Conservation (phyloP, 2,329 filamentous ascomycete species). For the Clarireedia homoeocarpa region DNA sequence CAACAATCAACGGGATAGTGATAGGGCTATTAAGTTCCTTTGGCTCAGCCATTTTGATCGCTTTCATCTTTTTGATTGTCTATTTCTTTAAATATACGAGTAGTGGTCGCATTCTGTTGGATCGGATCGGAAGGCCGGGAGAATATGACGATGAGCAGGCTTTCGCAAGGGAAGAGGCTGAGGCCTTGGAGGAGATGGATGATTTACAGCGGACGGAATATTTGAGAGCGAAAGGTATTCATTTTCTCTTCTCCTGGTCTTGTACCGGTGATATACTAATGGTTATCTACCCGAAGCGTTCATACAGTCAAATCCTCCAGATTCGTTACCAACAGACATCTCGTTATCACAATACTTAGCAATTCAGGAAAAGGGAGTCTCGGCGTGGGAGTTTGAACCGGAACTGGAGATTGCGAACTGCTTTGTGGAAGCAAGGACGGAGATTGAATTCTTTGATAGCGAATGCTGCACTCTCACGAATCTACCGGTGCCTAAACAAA, state of each 20-base stretch:
- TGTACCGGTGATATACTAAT: neutral
- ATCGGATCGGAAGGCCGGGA: conserved; percentile 85
- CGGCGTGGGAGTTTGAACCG: conserved; percentile 99
- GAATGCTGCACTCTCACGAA: conserved; percentile 82
- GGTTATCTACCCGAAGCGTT: conserved; percentile 55
- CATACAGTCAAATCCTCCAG: conserved; percentile 86
- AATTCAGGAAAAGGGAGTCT: conserved; percentile 99
- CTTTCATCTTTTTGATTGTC: conserved; percentile 69
- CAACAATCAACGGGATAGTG: conserved; percentile 66
- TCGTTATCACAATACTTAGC: conserved; percentile 95
- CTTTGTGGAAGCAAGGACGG: conserved; percentile 91
- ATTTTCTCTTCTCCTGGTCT: neutral
- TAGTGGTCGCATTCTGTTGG: conserved; percentile 82
- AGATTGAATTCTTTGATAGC: conserved; percentile 98
- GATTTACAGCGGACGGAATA: conserved; percentile 88
- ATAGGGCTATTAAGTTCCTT: conserved; percentile 94
- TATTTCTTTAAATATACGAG: conserved; percentile 92
- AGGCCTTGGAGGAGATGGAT: conserved; percentile 92
- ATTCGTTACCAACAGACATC: conserved; percentile 93
- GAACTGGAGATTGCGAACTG: conserved; percentile 98
- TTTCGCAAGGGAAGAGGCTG: conserved; percentile 86
- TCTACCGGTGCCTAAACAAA: conserved; percentile 93
- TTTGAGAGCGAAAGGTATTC: conserved; percentile 82
- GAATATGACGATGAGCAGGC: conserved; percentile 98
- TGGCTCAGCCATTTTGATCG: conserved; percentile 79